Base-by-base conservation (phyloP, 768 basidiomycete genomes). In the Cystobasidium ongulense region DNA sequence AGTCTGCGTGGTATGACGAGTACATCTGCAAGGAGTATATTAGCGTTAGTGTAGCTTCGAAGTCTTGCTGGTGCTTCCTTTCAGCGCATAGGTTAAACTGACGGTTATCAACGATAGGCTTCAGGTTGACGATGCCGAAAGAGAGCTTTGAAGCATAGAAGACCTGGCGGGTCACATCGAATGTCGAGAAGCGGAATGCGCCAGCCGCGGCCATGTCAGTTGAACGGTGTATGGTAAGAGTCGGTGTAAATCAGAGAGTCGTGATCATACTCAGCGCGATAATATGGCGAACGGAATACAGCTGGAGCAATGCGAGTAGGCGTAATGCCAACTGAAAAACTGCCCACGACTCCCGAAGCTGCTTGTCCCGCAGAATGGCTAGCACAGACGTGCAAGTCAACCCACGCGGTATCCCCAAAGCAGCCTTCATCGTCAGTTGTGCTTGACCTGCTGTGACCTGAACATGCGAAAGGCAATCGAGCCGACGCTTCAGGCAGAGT, bases 351-450 rank as follows among this genome's bases (percentile, higher is more conserved):
- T n/a, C n/a, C n/a, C n/a, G n/a, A n/a, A n/a, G n/a, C n/a, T n/a
- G n/a, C n/a, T n/a, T n/a, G n/a, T n/a, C n/a, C n/a, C n/a, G n/a
- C n/a, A n/a, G n/a, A 21, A 50, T 50, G 46, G 15, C 46, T 50
- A n/a, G 8, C 21, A 35, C 13, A 64, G 38, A 39, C 38, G 65
- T 67, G n/a, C 41, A 31, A 31, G 38, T 67, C 35, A 98, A 94
- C 76, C 88, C 92, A 0, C 84, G 95, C 65, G 95, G 95, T 3
- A 98, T 98, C 64, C 95, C 95, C 27, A 89, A 89, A 81, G 94
- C 95, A 1, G 91, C 91, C 0, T 99, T 99, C 79, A 89, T 98
- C 66, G 94, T 95, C 76, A 76, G 88, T 85, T n/a, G 3, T 50
- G 18, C 18, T 21, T 8, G 3, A n/a, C 46, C 46, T 11, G 46